phyloP scores from a whole-genome alignment of 768 basidiomycete genomes.

The Agrocybe praecox region DNA sequence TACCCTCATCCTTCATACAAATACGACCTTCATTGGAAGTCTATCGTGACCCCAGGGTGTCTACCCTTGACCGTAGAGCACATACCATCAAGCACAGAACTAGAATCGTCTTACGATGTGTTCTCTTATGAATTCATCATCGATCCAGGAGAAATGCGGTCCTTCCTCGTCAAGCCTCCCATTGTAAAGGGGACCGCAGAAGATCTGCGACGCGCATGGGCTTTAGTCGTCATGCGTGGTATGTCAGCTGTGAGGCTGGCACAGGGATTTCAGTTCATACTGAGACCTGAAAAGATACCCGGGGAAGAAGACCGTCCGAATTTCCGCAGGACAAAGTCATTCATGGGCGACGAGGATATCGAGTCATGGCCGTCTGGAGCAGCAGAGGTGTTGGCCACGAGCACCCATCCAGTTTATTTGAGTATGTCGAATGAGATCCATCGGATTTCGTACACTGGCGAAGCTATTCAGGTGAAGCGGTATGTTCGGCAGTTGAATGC shows the following conservation, averaged over 20 bases:
- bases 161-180: slow-evolving; percentile 81
- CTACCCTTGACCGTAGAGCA: slow-evolving; percentile 91
- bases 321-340: slow-evolving; percentile 56
- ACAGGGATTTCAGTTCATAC: slow-evolving; percentile 94
- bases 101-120: slow-evolving; percentile 77
- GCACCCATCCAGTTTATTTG: slow-evolving; percentile 79
- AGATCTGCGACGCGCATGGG: slow-evolving; percentile 69
- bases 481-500: slow-evolving; percentile 77
- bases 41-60: slow-evolving; percentile 82
- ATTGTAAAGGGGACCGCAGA: slow-evolving; percentile 49
- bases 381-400: slow-evolving; percentile 61
- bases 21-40: slow-evolving; percentile 91
- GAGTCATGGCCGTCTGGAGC: slow-evolving; percentile 62
- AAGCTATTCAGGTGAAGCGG: slow-evolving; percentile 84
- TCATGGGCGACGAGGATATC: slow-evolving; percentile 54
- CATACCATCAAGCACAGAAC: slow-evolving; percentile 75
- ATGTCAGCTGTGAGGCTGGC: slow-evolving; percentile 92
- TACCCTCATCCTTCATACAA: slow-evolving; percentile 74
- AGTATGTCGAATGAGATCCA: slow-evolving; percentile 97
- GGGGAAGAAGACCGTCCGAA: slow-evolving; percentile 31
- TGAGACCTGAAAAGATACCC: slow-evolving; percentile 43
- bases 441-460: slow-evolving; percentile 88
- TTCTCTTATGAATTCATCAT: slow-evolving; percentile 90
- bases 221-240: slow-evolving; percentile 82
- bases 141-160: slow-evolving; percentile 81